Percentiles rank a stretch among this genome's conserved stretches.
Conservation (phyloP, 306 rosid species). For the Citrullus colocynthis region DNA sequence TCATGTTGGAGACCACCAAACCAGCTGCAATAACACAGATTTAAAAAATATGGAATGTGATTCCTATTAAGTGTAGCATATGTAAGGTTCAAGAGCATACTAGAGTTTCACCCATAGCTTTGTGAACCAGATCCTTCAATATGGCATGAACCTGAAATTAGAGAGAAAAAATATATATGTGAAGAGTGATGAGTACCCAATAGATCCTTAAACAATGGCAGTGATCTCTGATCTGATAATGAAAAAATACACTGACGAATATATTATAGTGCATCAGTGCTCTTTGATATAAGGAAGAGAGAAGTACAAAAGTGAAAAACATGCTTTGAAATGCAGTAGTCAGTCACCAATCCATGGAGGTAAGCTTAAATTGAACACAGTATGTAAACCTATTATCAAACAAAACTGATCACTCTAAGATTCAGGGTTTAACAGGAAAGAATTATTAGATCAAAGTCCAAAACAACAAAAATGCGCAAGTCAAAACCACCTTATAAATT, state of each 20-base stretch:
- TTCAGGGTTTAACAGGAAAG: neutral
- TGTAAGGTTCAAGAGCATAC: slow-evolving; percentile 26
- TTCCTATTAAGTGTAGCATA: neutral
- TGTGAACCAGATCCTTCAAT: slow-evolving; percentile 74
- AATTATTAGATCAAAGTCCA: neutral
- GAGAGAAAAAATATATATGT: neutral
- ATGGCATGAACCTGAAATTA: slow-evolving; percentile 55
- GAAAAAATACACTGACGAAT: neutral
- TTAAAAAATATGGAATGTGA: neutral
- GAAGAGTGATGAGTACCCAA: neutral
- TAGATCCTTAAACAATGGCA: neutral
- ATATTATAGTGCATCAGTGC: neutral
- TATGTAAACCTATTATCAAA: neutral
- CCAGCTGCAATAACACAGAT: neutral
- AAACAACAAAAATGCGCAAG: neutral
- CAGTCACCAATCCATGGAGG: neutral
- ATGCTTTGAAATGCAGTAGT: neutral
- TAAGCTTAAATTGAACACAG: neutral
- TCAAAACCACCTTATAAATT: neutral
- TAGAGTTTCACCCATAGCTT: slow-evolving; percentile 59
- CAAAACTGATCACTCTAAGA: neutral
- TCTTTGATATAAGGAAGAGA: neutral
- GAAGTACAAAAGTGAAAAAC: neutral
- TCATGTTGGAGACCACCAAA: neutral
- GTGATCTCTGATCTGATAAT: neutral